Evolutionary conservation across 2,329 filamentous ascomycete species (phyloP), one percentile per base, ranked within the genome.

Genomic region (Beauveria scarabaeidicola): DNA sequence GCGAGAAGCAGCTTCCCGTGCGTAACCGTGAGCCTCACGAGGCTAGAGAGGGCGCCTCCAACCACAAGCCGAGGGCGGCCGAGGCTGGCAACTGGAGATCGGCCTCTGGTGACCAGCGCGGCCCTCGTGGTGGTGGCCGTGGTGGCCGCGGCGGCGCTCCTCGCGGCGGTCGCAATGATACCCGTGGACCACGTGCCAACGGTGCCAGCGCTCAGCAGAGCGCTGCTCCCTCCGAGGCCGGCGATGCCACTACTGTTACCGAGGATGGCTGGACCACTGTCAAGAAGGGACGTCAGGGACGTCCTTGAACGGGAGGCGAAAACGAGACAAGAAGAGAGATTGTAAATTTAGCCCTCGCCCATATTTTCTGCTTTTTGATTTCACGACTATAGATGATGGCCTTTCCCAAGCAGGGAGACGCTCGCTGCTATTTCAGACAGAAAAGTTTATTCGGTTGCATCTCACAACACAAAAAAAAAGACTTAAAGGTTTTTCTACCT

Each of bases 261-360:
- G 83, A 83, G 41, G 84, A 87, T 69, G 84, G 84, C 64, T 87
- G 84, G 84, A 85, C 82, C 63, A 87, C 81, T 27, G 84, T 85
- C 61, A 59, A 73, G 65, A 74, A 74, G 68, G 71, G 71, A 56
- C 72, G 72, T 55, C 67, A 66, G 65, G 72, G 72, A 63, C 71
- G 73, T 54, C 63, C 66, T 32, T 46, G 59, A 66, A 66, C 60
- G 64, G 46, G 32, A 40, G 50, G 41, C 50, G 48, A 59, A 48
- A 46, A 40, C 43, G 50, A 61, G 36, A 55, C 43, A 52, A 52
- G 68, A 65, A 68, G 61, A 58, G 40, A 58, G 60, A 61, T 67
- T 72, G 69, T 72, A 71, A 65, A 72, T 67, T 71, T 70, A 67
- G 66, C 54, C 60, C n/a, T 62, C 64, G 65, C 64, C 68, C 64